Evolutionary conservation across 2,329 filamentous ascomycete genomes (phyloP).

Genomic region (Fusarium torreyae): DNA sequence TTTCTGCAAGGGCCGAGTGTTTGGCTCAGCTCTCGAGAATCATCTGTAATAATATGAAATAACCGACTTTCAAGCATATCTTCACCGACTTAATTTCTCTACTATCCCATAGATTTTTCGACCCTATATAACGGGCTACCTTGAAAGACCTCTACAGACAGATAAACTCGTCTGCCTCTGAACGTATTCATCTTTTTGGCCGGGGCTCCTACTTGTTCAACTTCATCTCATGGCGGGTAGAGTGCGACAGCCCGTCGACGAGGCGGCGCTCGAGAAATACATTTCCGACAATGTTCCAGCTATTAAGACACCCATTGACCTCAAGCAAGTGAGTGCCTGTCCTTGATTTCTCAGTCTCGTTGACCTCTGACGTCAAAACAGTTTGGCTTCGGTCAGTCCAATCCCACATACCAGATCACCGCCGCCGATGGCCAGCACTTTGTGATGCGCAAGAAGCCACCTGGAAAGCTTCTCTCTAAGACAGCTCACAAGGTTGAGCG

Average conservation of each 20-base stretch:
- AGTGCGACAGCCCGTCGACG: slow-evolving; percentile 91
- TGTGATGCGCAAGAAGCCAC: slow-evolving; percentile 97
- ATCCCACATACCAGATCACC: slow-evolving; percentile 95
- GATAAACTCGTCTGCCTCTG: not conserved
- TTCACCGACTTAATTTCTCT: not conserved
- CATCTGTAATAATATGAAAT: slow-evolving; percentile 22
- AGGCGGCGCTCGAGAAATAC: slow-evolving; percentile 83
- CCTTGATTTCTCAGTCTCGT: not conserved
- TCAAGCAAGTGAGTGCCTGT: slow-evolving; percentile 81
- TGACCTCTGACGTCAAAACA: slow-evolving; percentile 57
- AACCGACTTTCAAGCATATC: slow-evolving; percentile 1
- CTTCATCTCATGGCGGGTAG: slow-evolving; percentile 78
- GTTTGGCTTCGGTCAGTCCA: slow-evolving; percentile 98
- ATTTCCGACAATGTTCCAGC: slow-evolving; percentile 83
- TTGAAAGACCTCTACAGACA: not conserved
- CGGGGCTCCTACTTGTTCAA: not conserved
- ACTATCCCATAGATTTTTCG: not conserved
- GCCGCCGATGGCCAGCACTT: slow-evolving; percentile 78
- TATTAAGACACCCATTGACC: slow-evolving; percentile 84
- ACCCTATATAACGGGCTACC: not conserved
- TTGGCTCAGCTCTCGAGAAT: slow-evolving; percentile 1
- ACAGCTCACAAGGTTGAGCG: slow-evolving; percentile 97
- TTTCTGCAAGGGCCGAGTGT: slow-evolving; percentile 33
- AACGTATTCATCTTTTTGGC: not conserved
- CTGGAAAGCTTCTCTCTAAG: slow-evolving; percentile 92